Evolutionary conservation across 805 yeast species (phyloP).

Genomic region (Yarrowia deformans): DNA sequence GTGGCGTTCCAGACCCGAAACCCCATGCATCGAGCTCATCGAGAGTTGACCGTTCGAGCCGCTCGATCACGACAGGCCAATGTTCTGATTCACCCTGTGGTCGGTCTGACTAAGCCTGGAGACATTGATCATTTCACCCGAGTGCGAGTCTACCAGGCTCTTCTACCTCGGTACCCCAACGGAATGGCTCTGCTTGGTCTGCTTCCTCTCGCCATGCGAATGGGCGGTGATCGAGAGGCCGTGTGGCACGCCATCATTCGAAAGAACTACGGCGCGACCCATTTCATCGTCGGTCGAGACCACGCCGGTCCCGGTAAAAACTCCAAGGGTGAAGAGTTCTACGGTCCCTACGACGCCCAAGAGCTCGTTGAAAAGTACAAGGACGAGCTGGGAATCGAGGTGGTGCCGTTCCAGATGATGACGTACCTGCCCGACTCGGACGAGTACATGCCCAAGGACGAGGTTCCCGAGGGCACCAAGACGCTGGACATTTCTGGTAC

Average conservation of each 20-base stretch:
- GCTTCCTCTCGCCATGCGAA: slow-evolving; percentile 96
- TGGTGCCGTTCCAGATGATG: slow-evolving; percentile 96
- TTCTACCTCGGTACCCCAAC: slow-evolving; percentile 89
- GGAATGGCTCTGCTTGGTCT: slow-evolving; percentile 91
- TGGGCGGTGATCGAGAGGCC: slow-evolving; percentile 99
- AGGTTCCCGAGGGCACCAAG: slow-evolving; percentile 77
- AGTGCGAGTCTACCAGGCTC: slow-evolving; percentile 92
- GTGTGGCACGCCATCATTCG: slow-evolving; percentile 98
- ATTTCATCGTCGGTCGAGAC: slow-evolving; percentile 96
- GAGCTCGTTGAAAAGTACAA: slow-evolving; percentile 77
- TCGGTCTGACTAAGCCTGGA: slow-evolving; percentile 96
- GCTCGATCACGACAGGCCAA: slow-evolving; percentile 91
- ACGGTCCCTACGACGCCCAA: slow-evolving; percentile 98
- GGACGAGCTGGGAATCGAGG: slow-evolving; percentile 82
- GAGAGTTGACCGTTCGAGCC: slow-evolving; percentile 94
- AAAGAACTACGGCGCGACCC: slow-evolving; percentile 95
- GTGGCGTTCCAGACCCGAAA: slow-evolving; percentile 98
- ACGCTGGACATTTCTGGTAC: slow-evolving; percentile 95
- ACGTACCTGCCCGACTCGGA: slow-evolving; percentile 95
- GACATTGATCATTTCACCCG: slow-evolving; percentile 98
- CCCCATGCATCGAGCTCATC: slow-evolving; percentile 98
- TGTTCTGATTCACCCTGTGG: slow-evolving; percentile 94
- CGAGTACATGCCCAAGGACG: slow-evolving; percentile 93
- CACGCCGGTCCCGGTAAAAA: slow-evolving; percentile 95
- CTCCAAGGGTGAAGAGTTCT: slow-evolving; percentile 91